These are phyloP conservation scores for Phlyctochytrium planicorne DNA, from an alignment of 192 early-diverging fungal species.

Conservation along the genomic window DNA sequence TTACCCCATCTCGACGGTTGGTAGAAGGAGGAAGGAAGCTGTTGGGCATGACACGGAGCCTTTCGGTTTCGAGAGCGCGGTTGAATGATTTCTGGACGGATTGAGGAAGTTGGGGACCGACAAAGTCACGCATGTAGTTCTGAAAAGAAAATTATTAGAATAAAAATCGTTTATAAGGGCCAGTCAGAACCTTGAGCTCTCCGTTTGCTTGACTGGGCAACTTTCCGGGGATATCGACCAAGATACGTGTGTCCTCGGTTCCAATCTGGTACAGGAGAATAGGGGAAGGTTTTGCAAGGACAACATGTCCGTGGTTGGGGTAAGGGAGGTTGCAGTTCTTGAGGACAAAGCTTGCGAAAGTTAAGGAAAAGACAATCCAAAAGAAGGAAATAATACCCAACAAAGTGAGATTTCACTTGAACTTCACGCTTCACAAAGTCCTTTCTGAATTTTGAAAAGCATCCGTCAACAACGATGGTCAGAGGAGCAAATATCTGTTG, in stretches of 20 bases:
- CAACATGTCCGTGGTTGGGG: constrained; percentile 87
- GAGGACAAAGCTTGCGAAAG: constrained; percentile 58
- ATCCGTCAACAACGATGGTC: constrained; percentile 90
- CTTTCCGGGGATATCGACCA: constrained; percentile 90
- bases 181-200: constrained; percentile 41
- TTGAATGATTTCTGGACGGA: constrained; percentile 56
- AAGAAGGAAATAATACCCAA: constrained; percentile 54
- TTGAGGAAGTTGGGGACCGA: constrained; percentile 73
- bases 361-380: constrained; percentile 2
- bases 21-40: constrained; percentile 79
- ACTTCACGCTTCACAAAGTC: constrained; percentile 57
- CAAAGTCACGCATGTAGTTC: constrained; percentile 59
- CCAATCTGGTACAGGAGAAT: constrained; percentile 92
- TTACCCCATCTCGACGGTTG: constrained; percentile 71
- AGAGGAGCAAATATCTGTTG: constrained; percentile 67
- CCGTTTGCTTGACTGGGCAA: constrained; percentile 71
- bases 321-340: constrained; percentile 71
- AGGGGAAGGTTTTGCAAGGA: constrained; percentile 82
- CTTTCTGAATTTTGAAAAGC: constrained; percentile 91
- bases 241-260: constrained; percentile 79
- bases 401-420: constrained; percentile 64
- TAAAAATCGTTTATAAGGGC: too few species aligned
- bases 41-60: constrained; percentile 87
- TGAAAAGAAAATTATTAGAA: constrained; percentile 28
- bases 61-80: constrained; percentile 65